Percentiles rank a stretch among this genome's conserved stretches.
These are phyloP conservation scores for Hyphodiscus sp. DNA, from an alignment of 2,329 filamentous ascomycete species.

Conservation along the genomic window DNA sequence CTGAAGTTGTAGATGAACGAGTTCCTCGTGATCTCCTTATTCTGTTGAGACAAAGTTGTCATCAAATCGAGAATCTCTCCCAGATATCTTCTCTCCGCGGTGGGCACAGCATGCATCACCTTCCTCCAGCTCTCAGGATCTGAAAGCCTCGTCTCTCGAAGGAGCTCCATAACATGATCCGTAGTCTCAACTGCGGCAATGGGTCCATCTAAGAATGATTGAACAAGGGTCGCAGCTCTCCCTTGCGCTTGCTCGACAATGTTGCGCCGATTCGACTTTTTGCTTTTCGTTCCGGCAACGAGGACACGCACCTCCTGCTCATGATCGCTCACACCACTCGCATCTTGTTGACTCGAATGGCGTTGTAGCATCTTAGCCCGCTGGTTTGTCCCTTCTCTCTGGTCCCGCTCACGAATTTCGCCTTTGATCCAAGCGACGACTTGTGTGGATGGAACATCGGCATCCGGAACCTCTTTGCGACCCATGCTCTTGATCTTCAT, in stretches of 20 bases:
- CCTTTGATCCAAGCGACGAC: slow-evolving; percentile 73
- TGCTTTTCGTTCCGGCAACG: slow-evolving; percentile 73
- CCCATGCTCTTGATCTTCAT: slow-evolving; percentile 76
- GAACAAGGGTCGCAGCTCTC: slow-evolving; percentile 54
- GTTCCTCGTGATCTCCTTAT: slow-evolving; percentile 56
- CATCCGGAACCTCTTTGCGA: slow-evolving; percentile 67
- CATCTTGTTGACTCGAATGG: slow-evolving; percentile 21
- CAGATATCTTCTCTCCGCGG: slow-evolving; percentile 75
- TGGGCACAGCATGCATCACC: slow-evolving; percentile 70
- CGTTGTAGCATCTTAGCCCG: slow-evolving; percentile 31
- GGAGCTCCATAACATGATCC: slow-evolving; percentile 72
- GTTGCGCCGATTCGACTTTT: slow-evolving; percentile 82
- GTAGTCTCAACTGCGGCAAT: slow-evolving; percentile 84
- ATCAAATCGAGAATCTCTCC: slow-evolving; percentile 77
- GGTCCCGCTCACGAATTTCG: slow-evolving; percentile 75
- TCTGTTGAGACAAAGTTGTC: slow-evolving; percentile 50
- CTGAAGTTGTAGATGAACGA: slow-evolving; percentile 91
- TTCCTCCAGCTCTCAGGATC: slow-evolving; percentile 80
- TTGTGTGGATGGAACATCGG: slow-evolving; percentile 66
- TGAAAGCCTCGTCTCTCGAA: slow-evolving; percentile 66
- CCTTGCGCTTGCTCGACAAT: slow-evolving; percentile 74
- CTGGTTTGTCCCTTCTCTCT: slow-evolving; percentile 46
- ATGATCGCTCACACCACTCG: slow-evolving; percentile 32
- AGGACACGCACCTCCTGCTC: slow-evolving; percentile 80
- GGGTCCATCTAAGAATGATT: slow-evolving; percentile 67